Conservation (phyloP, 2,329 filamentous ascomycete species). For the Corynespora cassiicola region DNA sequence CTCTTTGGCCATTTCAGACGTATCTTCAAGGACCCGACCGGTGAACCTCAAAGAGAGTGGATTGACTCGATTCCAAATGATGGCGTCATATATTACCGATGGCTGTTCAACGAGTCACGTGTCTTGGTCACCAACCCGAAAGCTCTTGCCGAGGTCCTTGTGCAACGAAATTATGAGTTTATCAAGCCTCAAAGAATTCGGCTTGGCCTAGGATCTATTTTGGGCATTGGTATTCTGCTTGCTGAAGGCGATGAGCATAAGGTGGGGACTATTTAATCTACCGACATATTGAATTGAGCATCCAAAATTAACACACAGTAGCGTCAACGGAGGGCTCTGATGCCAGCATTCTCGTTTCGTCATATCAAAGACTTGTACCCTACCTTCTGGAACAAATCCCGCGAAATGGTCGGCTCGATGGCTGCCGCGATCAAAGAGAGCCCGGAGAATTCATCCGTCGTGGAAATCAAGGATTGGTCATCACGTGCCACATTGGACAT, state of each 20-base stretch:
- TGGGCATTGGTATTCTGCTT: constrained; percentile 76
- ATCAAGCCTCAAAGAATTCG: constrained; percentile 56
- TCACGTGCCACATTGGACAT: constrained; percentile 64
- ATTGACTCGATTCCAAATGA: constrained; percentile 61
- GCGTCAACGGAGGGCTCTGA: constrained; percentile 55
- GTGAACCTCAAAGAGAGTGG: constrained; percentile 58
- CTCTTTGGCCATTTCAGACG: constrained; percentile 51
- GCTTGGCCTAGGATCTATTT: constrained; percentile 64
- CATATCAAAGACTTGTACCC: constrained; percentile 59
- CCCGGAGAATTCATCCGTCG: constrained; percentile 35
- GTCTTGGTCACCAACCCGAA: constrained; percentile 55
- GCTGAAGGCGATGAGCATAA: constrained; percentile 93
- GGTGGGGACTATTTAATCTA: constrained; percentile 41
- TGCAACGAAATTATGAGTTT: constrained; percentile 59
- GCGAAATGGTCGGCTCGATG: constrained; percentile 50
- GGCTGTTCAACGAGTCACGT: constrained; percentile 54
- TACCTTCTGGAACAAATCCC: constrained; percentile 56
- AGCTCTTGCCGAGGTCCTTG: constrained; percentile 57
- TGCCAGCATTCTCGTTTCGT: constrained; percentile 58
- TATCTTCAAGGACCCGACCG: constrained; percentile 51
- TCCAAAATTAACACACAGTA: constrained; percentile 19
- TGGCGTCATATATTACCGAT: constrained; percentile 60
- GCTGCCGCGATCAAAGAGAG: constrained; percentile 28
- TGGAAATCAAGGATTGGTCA: constrained; percentile 55
- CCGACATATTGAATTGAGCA: background rate